These are phyloP conservation scores for Phytophthora multivora DNA, from an alignment of 352 stramenopile species.

Conservation along the genomic window DNA sequence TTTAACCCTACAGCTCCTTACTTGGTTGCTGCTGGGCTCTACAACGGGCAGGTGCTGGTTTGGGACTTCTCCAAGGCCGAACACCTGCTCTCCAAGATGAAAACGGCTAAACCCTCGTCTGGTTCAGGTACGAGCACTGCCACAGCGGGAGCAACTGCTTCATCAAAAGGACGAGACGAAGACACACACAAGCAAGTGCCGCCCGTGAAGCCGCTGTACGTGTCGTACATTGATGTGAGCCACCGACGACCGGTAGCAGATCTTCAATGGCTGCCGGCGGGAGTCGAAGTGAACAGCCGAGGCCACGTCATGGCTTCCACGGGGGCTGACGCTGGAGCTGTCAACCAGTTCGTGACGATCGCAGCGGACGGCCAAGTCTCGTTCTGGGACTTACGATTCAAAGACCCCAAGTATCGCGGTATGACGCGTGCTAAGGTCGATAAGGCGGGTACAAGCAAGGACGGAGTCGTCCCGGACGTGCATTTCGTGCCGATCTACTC, in stretches of 20 bases:
- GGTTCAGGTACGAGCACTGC: slow-evolving; percentile 3
- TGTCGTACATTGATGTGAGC: slow-evolving; percentile 89
- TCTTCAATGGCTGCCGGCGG: slow-evolving; percentile 85
- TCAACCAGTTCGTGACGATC: slow-evolving; percentile 94
- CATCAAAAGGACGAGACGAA: slow-evolving; percentile 40
- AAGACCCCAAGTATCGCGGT: slow-evolving; percentile 82
- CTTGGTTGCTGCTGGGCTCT: slow-evolving; percentile 78
- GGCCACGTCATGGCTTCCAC: slow-evolving; percentile 75
- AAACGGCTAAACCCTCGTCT: slow-evolving; percentile 42
- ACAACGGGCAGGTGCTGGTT: slow-evolving; percentile 91
- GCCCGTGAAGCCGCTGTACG: slow-evolving; percentile 70
- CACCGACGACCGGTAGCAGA: slow-evolving; percentile 88
- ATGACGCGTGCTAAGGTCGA: slow-evolving; percentile 68
- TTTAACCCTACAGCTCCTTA: slow-evolving; percentile 91
- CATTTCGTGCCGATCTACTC: slow-evolving; percentile 87
- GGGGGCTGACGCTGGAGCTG: slow-evolving; percentile 38
- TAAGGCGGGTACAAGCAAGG: slow-evolving; percentile 55
- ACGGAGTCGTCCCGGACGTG: slow-evolving; percentile 63
- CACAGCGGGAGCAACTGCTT: slow-evolving; percentile 11
- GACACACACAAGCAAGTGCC: slow-evolving; percentile 64
- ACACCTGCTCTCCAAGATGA: slow-evolving; percentile 59
- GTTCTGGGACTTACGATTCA: slow-evolving; percentile 94
- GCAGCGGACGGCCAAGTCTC: slow-evolving; percentile 90
- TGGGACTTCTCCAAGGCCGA: slow-evolving; percentile 92
- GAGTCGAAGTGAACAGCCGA: slow-evolving; percentile 89